phyloP scores from a whole-genome alignment of 2,329 filamentous ascomycete genomes.

The Fusarium clavum region DNA sequence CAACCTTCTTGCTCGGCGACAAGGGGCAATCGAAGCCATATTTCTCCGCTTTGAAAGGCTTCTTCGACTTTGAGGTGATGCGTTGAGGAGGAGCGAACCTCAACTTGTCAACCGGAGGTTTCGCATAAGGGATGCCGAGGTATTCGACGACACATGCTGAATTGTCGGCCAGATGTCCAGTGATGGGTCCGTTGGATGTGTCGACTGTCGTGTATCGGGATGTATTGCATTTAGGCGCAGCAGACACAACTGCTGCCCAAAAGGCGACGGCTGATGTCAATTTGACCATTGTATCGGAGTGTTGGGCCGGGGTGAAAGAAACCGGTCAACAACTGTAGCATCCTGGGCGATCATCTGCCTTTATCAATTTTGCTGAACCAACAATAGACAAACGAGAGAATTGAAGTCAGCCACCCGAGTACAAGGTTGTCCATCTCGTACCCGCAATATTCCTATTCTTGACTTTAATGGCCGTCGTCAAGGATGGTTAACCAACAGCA shows the following conservation, averaged over 20 bases:
- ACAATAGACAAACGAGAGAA: neutral
- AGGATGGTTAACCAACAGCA: neutral
- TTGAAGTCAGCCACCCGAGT: neutral
- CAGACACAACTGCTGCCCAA: constrained; percentile 23
- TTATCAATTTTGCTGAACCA: neutral
- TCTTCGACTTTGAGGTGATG: constrained; percentile 22
- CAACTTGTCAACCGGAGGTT: constrained; percentile 51
- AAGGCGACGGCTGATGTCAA: neutral
- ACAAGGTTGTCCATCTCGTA: neutral
- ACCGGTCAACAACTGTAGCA: neutral
- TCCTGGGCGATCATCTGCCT: neutral
- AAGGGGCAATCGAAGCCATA: constrained; percentile 41
- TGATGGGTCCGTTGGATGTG: constrained; percentile 51
- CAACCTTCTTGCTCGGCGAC: constrained; percentile 27
- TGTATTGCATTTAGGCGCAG: constrained; percentile 25
- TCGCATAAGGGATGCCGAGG: constrained; percentile 56
- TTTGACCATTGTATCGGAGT: neutral
- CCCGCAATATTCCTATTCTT: neutral
- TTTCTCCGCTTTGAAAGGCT: constrained; percentile 14
- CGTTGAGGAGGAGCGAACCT: constrained; percentile 53
- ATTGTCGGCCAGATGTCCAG: constrained; percentile 48
- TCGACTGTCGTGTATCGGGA: constrained; percentile 43
- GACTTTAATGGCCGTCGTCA: neutral
- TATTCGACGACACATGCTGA: constrained; percentile 52
- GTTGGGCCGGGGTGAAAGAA: neutral